These are phyloP conservation scores for Yarrowia galli DNA, from an alignment of 1,139 yeast genomes.

Conservation along the genomic window DNA sequence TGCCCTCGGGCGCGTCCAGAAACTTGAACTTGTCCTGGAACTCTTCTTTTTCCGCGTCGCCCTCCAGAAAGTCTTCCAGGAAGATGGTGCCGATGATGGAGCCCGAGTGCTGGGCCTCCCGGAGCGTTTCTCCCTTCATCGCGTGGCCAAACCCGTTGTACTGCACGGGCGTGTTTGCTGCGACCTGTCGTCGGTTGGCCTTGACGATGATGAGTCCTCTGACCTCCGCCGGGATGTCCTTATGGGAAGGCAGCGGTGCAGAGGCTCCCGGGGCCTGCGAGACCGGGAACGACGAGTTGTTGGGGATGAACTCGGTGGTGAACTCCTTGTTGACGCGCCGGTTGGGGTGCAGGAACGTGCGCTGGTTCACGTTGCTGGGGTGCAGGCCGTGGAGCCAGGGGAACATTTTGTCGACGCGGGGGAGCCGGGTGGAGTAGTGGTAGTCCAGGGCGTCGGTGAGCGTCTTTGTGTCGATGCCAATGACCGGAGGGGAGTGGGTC, in stretches of 20 bases:
- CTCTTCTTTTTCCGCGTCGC: conserved; percentile 32
- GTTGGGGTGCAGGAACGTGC: conserved; percentile 48
- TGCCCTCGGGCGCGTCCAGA: conserved; percentile 65
- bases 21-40: conserved; percentile 30
- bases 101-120: conserved; percentile 47
- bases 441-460: conserved; percentile 48
- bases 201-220: conserved; percentile 51
- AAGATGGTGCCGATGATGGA: conserved; percentile 69
- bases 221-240: conserved; percentile 43
- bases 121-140: conserved; percentile 19
- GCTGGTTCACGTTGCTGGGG: conserved; percentile 49
- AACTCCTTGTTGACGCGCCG: conserved; percentile 43
- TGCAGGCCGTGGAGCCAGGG: conserved; percentile 88
- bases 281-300: conserved; percentile 32
- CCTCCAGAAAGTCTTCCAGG: conserved; percentile 61
- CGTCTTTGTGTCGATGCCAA: conserved; percentile 46
- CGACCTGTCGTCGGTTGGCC: conserved; percentile 52
- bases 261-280: background rate
- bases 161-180: conserved; percentile 41
- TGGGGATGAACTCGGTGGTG: conserved; percentile 32
- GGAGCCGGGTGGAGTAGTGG: conserved; percentile 59
- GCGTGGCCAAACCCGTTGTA: conserved; percentile 39
- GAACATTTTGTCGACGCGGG: conserved; percentile 72
- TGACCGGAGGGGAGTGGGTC: conserved; percentile 42
- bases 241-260: conserved; percentile 17